Conservation (phyloP, 2,329 filamentous ascomycete genomes). For the Aquanectria penicillioides region DNA sequence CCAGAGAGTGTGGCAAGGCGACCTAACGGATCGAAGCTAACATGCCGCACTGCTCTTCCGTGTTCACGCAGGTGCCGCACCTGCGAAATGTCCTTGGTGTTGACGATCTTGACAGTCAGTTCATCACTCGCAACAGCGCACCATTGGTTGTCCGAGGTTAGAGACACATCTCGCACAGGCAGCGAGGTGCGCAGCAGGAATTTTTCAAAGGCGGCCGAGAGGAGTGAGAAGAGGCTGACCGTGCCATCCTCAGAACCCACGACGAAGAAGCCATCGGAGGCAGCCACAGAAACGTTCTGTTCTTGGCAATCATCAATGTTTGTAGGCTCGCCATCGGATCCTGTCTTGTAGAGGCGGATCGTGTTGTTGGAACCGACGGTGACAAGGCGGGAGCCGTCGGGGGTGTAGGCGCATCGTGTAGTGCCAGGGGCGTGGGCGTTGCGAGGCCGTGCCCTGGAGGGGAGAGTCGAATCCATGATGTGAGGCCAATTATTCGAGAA, state of each 20-base stretch:
- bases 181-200: slow-evolving; percentile 86
- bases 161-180: slow-evolving; percentile 84
- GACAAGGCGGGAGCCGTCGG: slow-evolving; percentile 85
- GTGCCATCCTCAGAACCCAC: slow-evolving; percentile 93
- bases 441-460: slow-evolving; percentile 65
- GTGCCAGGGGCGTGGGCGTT: slow-evolving; percentile 85
- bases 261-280: slow-evolving; percentile 84
- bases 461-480: slow-evolving; percentile 47
- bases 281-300: slow-evolving; percentile 81
- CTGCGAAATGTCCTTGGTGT: slow-evolving; percentile 78
- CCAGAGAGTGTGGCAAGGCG: slow-evolving; percentile 82
- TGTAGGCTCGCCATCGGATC: slow-evolving; percentile 89
- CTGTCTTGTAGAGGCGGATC: slow-evolving; percentile 90
- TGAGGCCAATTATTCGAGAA: slow-evolving; percentile 4
- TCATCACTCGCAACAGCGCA: slow-evolving; percentile 97
- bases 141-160: slow-evolving; percentile 86
- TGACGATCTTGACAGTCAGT: slow-evolving; percentile 88
- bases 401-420: slow-evolving; percentile 90
- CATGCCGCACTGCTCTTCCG: slow-evolving; percentile 86
- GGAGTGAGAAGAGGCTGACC: slow-evolving; percentile 92
- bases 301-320: slow-evolving; percentile 94
- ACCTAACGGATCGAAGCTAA: slow-evolving; percentile 86
- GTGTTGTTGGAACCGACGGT: slow-evolving; percentile 95
- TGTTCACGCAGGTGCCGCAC: slow-evolving; percentile 86
- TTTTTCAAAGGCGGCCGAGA: slow-evolving; percentile 77